Evolutionary conservation across 2,329 filamentous ascomycete species (phyloP), one percentile per base, ranked within the genome.

Genomic region (Cladorrhinum sp.): DNA sequence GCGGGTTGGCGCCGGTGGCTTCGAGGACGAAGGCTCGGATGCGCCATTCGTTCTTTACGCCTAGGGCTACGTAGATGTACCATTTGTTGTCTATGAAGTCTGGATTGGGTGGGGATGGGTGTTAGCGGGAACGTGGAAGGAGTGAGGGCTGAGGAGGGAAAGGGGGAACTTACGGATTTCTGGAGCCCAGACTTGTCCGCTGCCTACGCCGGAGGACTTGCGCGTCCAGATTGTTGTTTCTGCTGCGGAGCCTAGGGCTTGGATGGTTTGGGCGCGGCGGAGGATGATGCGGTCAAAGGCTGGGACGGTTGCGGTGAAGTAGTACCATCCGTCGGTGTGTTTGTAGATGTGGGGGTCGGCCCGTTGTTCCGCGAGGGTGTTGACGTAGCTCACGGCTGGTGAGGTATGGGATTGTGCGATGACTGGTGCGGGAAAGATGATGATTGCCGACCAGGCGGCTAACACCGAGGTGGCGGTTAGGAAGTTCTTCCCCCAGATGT

Each of bases 131-230:
- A n/a, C n/a, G n/a, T n/a, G n/a, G n/a, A n/a, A n/a, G n/a, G n/a
- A n/a, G n/a, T n/a, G n/a, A n/a, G n/a, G n/a, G n/a, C n/a, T n/a
- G 46, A 21, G 1, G n/a, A 9, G 10, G 52, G 9, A 18, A 18
- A 28, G 4, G 9, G 4, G 52, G 4, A 5, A 39, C 54, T 12
- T 56, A 56, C 54, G 82, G 0, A 85, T 73, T 71, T 85, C 82
- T 0, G 82, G 82, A 0, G 82, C 82, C 82, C 82, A 85, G 30
- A 85, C 66, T 55, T 72, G 64, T 75, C 76, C 46, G 72, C 76
- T 7, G 74, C 76, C 73, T 77, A 79, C 74, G 61, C 76, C 70
- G 12, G 75, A 75, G 0, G 76, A 70, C 28, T 67, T 68, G 12
- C 80, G 77, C 20, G 74, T 73, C 73, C 73, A 70, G 20, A 70